phyloP scores from a whole-genome alignment of 129 eudicot genomes.

The Lactuca sativa region DNA sequence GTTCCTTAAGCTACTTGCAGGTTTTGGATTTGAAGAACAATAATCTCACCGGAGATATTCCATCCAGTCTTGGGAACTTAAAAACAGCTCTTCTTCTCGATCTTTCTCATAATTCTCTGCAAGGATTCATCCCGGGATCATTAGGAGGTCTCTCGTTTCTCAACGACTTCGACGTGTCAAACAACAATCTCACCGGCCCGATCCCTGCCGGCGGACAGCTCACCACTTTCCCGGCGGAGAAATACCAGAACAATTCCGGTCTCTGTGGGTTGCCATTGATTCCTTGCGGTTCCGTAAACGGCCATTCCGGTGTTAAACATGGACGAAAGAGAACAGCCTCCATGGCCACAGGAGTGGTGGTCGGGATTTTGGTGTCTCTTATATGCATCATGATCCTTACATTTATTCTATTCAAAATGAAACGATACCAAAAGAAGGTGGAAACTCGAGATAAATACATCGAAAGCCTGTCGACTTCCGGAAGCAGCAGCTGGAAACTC shows the following conservation, averaged over 20 bases:
- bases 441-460: constrained; percentile 70
- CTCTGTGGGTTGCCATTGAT: constrained; percentile 83
- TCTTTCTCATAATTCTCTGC: constrained; percentile 61
- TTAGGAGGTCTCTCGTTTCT: constrained; percentile 77
- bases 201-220: constrained; percentile 86
- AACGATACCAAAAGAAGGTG: constrained; percentile 42
- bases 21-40: constrained; percentile 79
- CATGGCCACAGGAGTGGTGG: constrained; percentile 59
- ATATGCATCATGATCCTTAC: constrained; percentile 46
- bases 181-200: constrained; percentile 67
- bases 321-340: constrained; percentile 34
- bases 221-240: constrained; percentile 74
- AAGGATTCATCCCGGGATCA: constrained; percentile 76
- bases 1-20: constrained; percentile 63
- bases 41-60: constrained; percentile 61
- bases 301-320: constrained; percentile 13
- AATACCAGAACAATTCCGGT: constrained; percentile 71
- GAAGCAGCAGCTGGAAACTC: constrained; percentile 89
- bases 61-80: constrained; percentile 65
- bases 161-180: constrained; percentile 81
- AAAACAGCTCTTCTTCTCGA: constrained; percentile 67
- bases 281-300: constrained; percentile 54
- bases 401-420: constrained; percentile 55
- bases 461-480: constrained; percentile 85
- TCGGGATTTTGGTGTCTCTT: constrained; percentile 61